Conservation (phyloP, 1,284 basidiomycete genomes). For the Trichosporon faecale region DNA sequence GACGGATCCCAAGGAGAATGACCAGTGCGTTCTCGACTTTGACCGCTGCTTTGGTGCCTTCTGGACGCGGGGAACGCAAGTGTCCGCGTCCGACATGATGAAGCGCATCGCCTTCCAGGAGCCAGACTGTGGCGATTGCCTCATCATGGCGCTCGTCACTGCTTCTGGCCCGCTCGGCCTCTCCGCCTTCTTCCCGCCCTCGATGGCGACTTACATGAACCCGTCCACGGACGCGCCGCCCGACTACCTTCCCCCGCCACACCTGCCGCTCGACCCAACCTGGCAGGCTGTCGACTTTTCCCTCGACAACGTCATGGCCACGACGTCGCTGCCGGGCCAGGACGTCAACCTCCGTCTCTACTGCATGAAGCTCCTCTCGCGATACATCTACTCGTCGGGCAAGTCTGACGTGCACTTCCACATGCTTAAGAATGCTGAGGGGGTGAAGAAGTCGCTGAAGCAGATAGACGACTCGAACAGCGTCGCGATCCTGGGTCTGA, state of each 20-base stretch:
- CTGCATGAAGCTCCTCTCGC: conserved; percentile 53
- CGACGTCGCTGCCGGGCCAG: conserved; percentile 35
- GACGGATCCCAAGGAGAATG: background rate
- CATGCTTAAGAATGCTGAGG: conserved; percentile 37
- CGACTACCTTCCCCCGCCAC: conserved; percentile 40
- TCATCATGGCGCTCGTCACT: conserved; percentile 55
- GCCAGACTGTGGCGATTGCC: conserved; percentile 57
- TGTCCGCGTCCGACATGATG: conserved; percentile 53
- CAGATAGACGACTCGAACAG: conserved; percentile 32
- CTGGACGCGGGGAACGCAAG: conserved; percentile 37
- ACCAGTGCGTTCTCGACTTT: conserved; percentile 43
- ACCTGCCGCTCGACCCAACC: conserved; percentile 54
- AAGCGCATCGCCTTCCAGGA: conserved; percentile 56
- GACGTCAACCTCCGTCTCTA: conserved; percentile 51
- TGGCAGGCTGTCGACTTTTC: conserved; percentile 55
- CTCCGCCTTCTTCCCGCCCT: conserved; percentile 55
- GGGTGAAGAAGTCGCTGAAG: conserved; percentile 32
- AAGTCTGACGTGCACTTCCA: conserved; percentile 37
- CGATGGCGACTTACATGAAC: conserved; percentile 28
- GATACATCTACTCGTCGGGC: conserved; percentile 54
- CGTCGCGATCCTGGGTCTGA: conserved; percentile 42
- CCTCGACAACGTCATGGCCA: conserved; percentile 49
- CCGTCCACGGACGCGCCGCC: conserved; percentile 14
- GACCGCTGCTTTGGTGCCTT: conserved; percentile 49
- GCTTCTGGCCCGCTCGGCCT: conserved; percentile 55